Conservation (phyloP, 2,329 filamentous ascomycete genomes). For the Mycosphaerelloides madeirae region DNA sequence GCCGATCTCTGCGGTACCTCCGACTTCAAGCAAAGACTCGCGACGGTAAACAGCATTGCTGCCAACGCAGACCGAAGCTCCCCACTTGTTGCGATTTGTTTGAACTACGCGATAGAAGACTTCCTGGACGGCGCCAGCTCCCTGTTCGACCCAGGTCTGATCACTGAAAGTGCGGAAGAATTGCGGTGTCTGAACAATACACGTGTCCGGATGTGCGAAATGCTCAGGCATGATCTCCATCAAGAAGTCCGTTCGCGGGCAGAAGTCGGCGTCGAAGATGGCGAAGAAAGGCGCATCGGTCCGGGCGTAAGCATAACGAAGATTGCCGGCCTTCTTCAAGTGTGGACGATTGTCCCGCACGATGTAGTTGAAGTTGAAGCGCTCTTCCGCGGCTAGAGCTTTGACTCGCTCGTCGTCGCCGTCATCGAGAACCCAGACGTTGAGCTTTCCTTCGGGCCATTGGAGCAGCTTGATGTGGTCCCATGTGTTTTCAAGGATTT, state of each 20-base stretch:
- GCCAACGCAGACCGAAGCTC: constrained; percentile 41
- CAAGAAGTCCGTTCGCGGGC: constrained; percentile 40
- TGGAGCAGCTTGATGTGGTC: constrained; percentile 34
- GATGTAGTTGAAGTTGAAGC: constrained; percentile 39
- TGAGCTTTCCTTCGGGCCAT: constrained; percentile 36
- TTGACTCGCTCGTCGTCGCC: constrained; percentile 33
- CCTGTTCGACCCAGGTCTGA: constrained; percentile 44
- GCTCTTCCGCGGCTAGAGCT: constrained; percentile 23
- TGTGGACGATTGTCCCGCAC: constrained; percentile 40
- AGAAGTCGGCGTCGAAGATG: constrained; percentile 44
- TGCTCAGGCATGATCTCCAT: constrained; percentile 39
- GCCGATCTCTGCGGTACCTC: constrained; percentile 41
- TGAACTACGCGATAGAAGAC: constrained; percentile 43
- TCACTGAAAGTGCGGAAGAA: constrained; percentile 39
- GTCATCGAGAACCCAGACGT: constrained; percentile 41
- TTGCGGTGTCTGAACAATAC: constrained; percentile 42
- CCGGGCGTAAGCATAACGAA: constrained; percentile 39
- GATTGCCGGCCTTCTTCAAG: constrained; percentile 42
- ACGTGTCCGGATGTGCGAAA: constrained; percentile 36
- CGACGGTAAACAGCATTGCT: constrained; percentile 42
- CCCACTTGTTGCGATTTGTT: constrained; percentile 40
- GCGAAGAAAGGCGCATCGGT: constrained; percentile 40
- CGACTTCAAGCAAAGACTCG: constrained; percentile 38
- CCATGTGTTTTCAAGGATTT: constrained; percentile 38
- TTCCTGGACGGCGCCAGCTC: constrained; percentile 41